Base-by-base conservation (phyloP, 1,139 yeast species). In the Fermentozyma sake region DNA sequence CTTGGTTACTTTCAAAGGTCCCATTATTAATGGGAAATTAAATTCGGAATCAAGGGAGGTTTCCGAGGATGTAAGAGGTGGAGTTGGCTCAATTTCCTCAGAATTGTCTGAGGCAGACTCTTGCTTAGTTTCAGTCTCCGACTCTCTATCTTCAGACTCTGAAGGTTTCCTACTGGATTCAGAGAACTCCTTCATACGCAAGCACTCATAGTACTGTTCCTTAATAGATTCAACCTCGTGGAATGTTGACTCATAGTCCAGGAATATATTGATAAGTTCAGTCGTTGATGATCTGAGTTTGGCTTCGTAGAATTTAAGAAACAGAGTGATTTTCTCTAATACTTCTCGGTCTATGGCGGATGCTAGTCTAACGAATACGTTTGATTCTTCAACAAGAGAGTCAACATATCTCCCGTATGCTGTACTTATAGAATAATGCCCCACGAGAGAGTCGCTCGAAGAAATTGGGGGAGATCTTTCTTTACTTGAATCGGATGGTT, bases 221-320 rank as follows among this genome's bases (percentile, higher is more conserved):
- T 51, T 61, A 26, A 58, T 30, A 19, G 51, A 46, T 22, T 59
- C 67, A 19, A 64, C 48, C 6, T 41, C 46, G 2, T 42, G 36
- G 29, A 50, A 52, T 1, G 49, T 33, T 2, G 35, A 29, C n/a
- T 47, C 48, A 31, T 64, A 66, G 8, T 58, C 59, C 7, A 42
- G 39, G 20, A 55, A 48, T 7, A 56, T 35, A 2, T 47, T 49
- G 12, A 44, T 44, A 16, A 63, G 41, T n/a, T 50, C 45, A 7
- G 46, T 48, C 23, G 61, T 32, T 3, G 48, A 43, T 7, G 37
- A 33, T 4, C 56, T 43, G 4, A 65, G 46, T 24, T 45, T 51
- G 0, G 71, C 68, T 35, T 67, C 72, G 31, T 64, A 49, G 6
- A 37, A 32, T 31, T 63, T 65, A 15, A 67, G 47, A 34, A 62